Evolutionary conservation across 352 stramenopile genomes (phyloP).

Genomic region (Lagenidium sp.): DNA sequence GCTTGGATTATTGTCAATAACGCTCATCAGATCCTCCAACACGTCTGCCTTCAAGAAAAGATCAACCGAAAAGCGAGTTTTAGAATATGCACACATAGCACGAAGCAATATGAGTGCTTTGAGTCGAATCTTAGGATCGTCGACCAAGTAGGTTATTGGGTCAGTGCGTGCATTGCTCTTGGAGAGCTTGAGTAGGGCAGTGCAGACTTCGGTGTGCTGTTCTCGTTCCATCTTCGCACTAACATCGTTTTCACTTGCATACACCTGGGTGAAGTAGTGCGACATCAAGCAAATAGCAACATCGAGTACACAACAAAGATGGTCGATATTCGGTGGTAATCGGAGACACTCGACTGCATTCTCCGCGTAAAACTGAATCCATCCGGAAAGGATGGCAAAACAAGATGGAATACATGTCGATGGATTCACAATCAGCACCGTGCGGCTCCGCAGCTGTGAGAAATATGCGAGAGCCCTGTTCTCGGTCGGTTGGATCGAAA

Average conservation of each 20-base stretch:
- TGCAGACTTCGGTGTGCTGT: constrained; percentile 1
- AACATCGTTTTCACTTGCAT: not conserved
- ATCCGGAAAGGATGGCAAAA: constrained; percentile 6
- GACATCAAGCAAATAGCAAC: constrained; percentile 5
- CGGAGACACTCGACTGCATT: not conserved
- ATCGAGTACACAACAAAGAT: constrained; percentile 6
- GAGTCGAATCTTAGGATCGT: too few species aligned
- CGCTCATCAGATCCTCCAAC: not conserved
- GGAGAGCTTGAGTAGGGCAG: constrained; percentile 5
- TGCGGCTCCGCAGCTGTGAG: not conserved
- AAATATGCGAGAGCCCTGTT: constrained; percentile 6
- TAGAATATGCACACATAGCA: not conserved
- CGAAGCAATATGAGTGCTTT: constrained; percentile 2
- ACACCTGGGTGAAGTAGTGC: constrained; percentile 6
- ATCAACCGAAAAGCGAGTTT: not conserved
- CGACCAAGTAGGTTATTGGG: too few species aligned
- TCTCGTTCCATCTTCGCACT: too few species aligned
- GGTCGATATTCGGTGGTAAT: not conserved
- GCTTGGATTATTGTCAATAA: constrained; percentile 1
- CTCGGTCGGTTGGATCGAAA: too few species aligned
- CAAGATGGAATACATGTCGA: constrained; percentile 4
- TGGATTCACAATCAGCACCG: too few species aligned
- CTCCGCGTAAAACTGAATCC: constrained; percentile 6
- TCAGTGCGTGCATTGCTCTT: too few species aligned
- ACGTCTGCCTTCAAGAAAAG: not conserved